Evolutionary conservation across 2,329 filamentous ascomycete species (phyloP).

Genomic region (Xylariaceae sp.): DNA sequence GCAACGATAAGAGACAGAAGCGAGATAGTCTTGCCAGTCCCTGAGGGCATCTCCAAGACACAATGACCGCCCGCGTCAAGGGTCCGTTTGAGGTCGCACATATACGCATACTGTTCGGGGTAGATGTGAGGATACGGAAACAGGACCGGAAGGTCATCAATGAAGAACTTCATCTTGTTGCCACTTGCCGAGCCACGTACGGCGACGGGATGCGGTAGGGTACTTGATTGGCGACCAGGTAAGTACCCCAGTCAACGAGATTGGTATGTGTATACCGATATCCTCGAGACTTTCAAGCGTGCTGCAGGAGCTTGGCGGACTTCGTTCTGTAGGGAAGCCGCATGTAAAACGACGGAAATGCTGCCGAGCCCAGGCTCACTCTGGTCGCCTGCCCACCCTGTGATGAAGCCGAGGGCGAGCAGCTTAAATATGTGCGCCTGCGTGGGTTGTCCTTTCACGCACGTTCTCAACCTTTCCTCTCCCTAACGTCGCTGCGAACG

Average conservation of each 20-base stretch:
- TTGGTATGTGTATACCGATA: not conserved
- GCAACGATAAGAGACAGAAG: conserved; percentile 91
- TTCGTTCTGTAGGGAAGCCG: not conserved
- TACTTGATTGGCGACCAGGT: not conserved
- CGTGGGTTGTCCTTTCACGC: not conserved
- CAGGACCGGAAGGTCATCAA: conserved; percentile 51
- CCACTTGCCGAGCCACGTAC: not conserved
- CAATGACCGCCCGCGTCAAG: conserved; percentile 93
- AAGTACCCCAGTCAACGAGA: too few species aligned
- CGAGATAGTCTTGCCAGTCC: conserved; percentile 95
- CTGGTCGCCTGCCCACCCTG: not conserved
- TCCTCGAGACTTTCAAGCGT: not conserved
- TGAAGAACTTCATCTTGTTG: conserved; percentile 67
- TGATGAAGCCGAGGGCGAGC: not conserved
- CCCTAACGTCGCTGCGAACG: not conserved
- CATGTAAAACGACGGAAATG: not conserved
- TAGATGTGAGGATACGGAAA: conserved; percentile 40
- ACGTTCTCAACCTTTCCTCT: not conserved
- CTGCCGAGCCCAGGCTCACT: not conserved
- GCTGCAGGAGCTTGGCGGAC: not conserved
- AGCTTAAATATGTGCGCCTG: not conserved
- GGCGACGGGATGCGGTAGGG: not conserved
- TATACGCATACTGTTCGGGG: conserved; percentile 70
- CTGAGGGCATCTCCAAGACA: conserved; percentile 97
- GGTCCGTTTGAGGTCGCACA: conserved; percentile 81